Conservation (phyloP, 75 land plant genomes). For the Larix kaempferi region DNA sequence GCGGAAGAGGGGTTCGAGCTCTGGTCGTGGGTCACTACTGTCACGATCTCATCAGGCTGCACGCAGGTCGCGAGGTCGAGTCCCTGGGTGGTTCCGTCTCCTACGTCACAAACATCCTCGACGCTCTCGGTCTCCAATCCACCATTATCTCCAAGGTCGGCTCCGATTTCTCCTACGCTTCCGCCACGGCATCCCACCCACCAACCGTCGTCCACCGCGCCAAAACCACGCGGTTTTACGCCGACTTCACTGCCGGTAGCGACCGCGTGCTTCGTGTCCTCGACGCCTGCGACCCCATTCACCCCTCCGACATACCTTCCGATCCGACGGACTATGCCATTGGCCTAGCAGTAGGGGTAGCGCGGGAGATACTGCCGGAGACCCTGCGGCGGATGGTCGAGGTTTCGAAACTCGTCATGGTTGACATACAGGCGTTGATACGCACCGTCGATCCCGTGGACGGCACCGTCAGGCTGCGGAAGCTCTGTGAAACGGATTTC, state of each 20-base stretch:
- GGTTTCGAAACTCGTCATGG: slow-evolving; percentile 61
- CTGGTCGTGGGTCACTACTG: slow-evolving; percentile 89
- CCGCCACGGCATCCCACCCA: slow-evolving; percentile 8
- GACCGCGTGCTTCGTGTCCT: slow-evolving; percentile 65
- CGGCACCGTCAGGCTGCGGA: slow-evolving; percentile 55
- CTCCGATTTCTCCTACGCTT: slow-evolving; percentile 61
- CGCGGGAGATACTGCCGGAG: slow-evolving; percentile 76
- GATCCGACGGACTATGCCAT: slow-evolving; percentile 18
- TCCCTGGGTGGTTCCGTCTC: slow-evolving; percentile 90
- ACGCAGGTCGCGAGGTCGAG: slow-evolving; percentile 38
- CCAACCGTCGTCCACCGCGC: slow-evolving; percentile 14
- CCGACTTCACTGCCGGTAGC: slow-evolving; percentile 45
- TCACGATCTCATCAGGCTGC: slow-evolving; percentile 72
- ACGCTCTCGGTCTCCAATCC: slow-evolving; percentile 41
- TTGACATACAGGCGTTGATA: slow-evolving; percentile 82
- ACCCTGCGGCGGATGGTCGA: slow-evolving; percentile 70
- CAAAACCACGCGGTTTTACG: slow-evolving; percentile 69
- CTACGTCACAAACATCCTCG: slow-evolving; percentile 73
- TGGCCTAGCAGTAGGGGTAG: slow-evolving; percentile 90
- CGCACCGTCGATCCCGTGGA: slow-evolving; percentile 61
- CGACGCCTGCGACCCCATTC: slow-evolving; percentile 56
- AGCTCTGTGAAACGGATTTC: slow-evolving; percentile 58
- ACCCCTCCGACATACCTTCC: slow-evolving; percentile 52
- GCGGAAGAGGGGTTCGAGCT: slow-evolving; percentile 17
- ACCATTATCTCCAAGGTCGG: slow-evolving; percentile 76